Conservation (phyloP, 2,329 filamentous ascomycete species). For the Colletotrichum brevisporum region DNA sequence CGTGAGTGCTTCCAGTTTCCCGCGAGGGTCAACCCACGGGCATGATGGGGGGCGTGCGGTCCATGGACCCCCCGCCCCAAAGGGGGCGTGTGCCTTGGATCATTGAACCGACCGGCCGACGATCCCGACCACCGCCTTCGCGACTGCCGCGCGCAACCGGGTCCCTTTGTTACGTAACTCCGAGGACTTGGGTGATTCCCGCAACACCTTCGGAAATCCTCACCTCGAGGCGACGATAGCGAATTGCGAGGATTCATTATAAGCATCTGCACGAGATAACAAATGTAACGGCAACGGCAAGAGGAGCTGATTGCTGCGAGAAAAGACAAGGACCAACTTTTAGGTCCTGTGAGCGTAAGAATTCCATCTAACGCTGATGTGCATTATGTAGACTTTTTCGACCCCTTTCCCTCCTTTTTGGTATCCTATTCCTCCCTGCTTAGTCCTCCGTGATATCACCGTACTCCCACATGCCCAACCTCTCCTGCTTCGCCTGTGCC, state of each 20-base stretch:
- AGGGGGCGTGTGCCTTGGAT: slow-evolving; percentile 22
- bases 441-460: slow-evolving; percentile 95
- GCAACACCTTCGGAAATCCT: slow-evolving; percentile 5
- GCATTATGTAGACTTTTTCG: slow-evolving; percentile 33
- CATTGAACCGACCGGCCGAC: slow-evolving; percentile 38
- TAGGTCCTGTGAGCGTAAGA: slow-evolving; percentile 6
- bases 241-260: not conserved
- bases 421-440: slow-evolving; percentile 28
- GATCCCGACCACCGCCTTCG: slow-evolving; percentile 14
- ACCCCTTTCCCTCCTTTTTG: slow-evolving; percentile 6
- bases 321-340: slow-evolving; percentile 9
- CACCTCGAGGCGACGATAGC: not conserved
- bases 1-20: slow-evolving; percentile 20
- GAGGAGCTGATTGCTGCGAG: not conserved
- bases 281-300: not conserved
- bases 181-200: not conserved
- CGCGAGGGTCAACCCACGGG: slow-evolving; percentile 3
- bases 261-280: not conserved
- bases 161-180: slow-evolving; percentile 27
- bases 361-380: slow-evolving; percentile 37
- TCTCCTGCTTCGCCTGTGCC: slow-evolving; percentile 82
- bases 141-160: not conserved
- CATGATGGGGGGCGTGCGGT: no score
- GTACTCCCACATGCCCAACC: slow-evolving; percentile 97
- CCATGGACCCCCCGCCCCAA: no score